Evolutionary conservation across 106 monocot species (phyloP).

Genomic region (Phalaenopsis aphrodite): DNA sequence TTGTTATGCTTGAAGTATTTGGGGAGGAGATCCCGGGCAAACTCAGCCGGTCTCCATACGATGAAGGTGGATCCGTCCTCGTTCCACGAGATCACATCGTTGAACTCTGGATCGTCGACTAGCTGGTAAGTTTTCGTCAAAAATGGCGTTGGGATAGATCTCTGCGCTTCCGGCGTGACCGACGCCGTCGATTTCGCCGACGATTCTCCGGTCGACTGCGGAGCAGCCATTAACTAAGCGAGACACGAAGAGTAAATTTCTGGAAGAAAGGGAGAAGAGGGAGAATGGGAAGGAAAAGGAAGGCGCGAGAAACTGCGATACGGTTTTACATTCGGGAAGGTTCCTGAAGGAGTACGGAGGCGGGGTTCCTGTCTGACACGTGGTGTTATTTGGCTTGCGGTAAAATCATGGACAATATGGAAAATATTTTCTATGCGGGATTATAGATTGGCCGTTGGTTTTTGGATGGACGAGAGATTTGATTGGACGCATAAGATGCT

Average conservation of each 20-base stretch:
- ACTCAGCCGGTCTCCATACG: constrained; percentile 24
- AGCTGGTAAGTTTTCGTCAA: constrained; percentile 22
- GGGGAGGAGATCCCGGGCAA: constrained; percentile 43
- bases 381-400: too few species aligned
- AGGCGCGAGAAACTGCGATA: constrained; percentile 6
- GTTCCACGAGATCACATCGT: constrained; percentile 26
- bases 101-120: constrained; percentile 12
- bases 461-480: too few species aligned
- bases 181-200: not conserved
- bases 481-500: too few species aligned
- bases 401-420: not conserved
- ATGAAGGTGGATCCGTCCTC: constrained; percentile 14
- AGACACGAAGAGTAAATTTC: too few species aligned
- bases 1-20: constrained; percentile 51
- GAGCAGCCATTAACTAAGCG: constrained; percentile 11
- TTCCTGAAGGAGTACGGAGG: not conserved
- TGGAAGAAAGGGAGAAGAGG: not conserved
- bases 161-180: not conserved
- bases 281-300: not conserved
- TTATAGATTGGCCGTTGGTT: too few species aligned
- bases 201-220: not conserved
- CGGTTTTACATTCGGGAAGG: not conserved
- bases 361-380: too few species aligned
- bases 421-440: not conserved
- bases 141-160: constrained; percentile 17